phyloP scores from a whole-genome alignment of 2,329 filamentous ascomycete genomes.

The Penicillium sp. region DNA sequence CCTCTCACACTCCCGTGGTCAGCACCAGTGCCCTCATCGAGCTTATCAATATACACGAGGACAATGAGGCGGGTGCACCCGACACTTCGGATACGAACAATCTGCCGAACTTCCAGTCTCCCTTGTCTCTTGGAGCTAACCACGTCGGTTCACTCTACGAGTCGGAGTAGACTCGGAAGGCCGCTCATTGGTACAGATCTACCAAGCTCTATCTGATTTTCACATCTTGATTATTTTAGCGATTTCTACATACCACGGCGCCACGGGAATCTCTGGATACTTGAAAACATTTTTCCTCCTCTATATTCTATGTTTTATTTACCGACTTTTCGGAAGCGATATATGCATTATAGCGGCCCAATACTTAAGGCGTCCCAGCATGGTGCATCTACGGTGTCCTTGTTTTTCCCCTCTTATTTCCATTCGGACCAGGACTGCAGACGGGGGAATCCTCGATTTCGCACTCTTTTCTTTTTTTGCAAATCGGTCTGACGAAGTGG shows the following conservation, averaged over 20 bases:
- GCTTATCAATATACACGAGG: conserved; percentile 5
- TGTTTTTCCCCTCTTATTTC: conserved; percentile 9
- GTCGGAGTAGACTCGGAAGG: conserved; percentile 10
- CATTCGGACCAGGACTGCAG: conserved; percentile 11
- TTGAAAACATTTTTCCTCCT: neutral
- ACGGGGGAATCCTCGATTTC: neutral
- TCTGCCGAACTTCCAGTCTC: neutral
- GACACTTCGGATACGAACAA: neutral
- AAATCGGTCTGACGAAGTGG: conserved; percentile 13
- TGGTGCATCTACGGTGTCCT: conserved; percentile 2
- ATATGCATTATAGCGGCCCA: conserved; percentile 7
- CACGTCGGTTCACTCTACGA: conserved; percentile 10
- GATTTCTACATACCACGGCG: conserved; percentile 15
- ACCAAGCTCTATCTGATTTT: neutral
- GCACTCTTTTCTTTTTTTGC: conserved; percentile 1
- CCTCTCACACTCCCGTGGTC: neutral
- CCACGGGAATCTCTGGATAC: neutral
- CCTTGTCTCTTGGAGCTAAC: conserved; percentile 8
- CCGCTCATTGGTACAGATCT: neutral
- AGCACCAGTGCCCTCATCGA: neutral
- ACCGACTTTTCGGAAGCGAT: conserved; percentile 11
- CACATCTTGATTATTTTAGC: conserved; percentile 11
- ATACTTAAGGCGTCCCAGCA: conserved; percentile 8
- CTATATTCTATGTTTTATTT: conserved; percentile 1
- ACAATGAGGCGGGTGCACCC: neutral